phyloP scores from a whole-genome alignment of 139 green algal species.

The Desmodesmus armatus region DNA sequence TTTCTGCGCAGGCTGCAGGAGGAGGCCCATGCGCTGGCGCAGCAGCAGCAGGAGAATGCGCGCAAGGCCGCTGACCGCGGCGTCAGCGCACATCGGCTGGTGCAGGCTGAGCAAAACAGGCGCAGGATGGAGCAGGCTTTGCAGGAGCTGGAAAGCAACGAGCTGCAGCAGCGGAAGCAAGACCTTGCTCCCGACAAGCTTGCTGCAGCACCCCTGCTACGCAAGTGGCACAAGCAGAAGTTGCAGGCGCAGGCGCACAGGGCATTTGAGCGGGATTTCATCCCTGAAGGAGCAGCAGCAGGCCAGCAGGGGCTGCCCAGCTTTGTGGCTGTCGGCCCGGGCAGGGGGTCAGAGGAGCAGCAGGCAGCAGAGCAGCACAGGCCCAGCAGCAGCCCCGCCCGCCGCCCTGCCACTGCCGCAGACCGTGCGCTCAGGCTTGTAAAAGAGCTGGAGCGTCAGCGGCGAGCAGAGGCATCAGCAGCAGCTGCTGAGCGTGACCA shows the following conservation, averaged over 20 bases:
- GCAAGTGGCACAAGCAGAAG: conserved; percentile 39
- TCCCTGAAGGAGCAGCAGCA: conserved; percentile 1
- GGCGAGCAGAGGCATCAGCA: neutral
- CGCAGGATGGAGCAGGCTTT: conserved; percentile 38
- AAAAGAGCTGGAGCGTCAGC: conserved; percentile 11
- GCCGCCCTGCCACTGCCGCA: neutral
- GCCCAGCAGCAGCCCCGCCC: neutral
- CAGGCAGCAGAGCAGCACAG: neutral
- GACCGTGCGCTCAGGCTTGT: conserved; percentile 37
- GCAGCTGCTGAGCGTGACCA: neutral
- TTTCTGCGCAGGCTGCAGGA: neutral
- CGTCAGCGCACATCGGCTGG: conserved; percentile 19
- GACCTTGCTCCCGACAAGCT: neutral
- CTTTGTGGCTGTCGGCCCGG: conserved; percentile 1
- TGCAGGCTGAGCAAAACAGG: conserved; percentile 28
- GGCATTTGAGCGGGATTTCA: conserved; percentile 43
- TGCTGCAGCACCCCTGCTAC: conserved; percentile 37
- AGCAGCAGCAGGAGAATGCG: conserved; percentile 5
- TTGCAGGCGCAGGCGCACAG: neutral
- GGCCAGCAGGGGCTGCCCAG: neutral
- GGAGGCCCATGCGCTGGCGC: neutral
- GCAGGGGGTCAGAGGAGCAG: neutral
- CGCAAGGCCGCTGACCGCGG: conserved; percentile 29
- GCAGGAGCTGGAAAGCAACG: conserved; percentile 31
- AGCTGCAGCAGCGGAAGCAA: conserved; percentile 32